Base-by-base conservation (phyloP, 257 asterid genomes). In the Nemophila menziesii region DNA sequence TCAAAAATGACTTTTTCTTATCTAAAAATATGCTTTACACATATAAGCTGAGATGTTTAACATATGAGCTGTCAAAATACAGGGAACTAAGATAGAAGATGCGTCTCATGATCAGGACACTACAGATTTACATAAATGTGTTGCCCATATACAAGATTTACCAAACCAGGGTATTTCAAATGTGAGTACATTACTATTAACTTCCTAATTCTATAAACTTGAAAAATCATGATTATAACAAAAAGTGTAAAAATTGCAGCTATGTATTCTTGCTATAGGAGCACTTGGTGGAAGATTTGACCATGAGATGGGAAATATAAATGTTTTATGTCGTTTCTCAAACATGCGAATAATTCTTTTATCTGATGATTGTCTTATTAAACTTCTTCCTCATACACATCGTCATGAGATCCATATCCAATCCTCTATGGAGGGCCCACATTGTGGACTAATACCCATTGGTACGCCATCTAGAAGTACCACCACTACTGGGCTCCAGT, bases 231-330 rank as follows among this genome's bases (percentile, higher is more conserved):
- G 8, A 10, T 29, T 29, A 29, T 2, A 2, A 7, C 12, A 10
- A 29, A 13, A 29, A 29, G 39, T 61, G 36, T 13, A 2, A 2
- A 24, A 19, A 39, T 60, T 74, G 43, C 81, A 84, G 95, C 13
- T 76, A 27, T 69, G 82, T 68, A 65, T 90, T 63, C 94, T 81
- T 51, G 96, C 68, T 52, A 75, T 78, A 19, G 99, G 96, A 50
- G 99, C 94, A 29, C 87, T 85, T 46, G 99, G 99, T 59, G 99
- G 99, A 56, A 79, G 99, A 64, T 90, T 85, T 54, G 94, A 90
- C 53, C 99, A 85, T 34, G 96, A 90, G 72, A 62, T 74, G 58
- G 96, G 94, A 39, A 90, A 90, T 46, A 79, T 81, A 63, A 85
- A 90, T 20, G 86, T 81, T 5, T 51, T 81, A 14, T 90, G 75